Conservation (phyloP, 1,284 basidiomycete species). For the Phellinidium pouzarii region DNA sequence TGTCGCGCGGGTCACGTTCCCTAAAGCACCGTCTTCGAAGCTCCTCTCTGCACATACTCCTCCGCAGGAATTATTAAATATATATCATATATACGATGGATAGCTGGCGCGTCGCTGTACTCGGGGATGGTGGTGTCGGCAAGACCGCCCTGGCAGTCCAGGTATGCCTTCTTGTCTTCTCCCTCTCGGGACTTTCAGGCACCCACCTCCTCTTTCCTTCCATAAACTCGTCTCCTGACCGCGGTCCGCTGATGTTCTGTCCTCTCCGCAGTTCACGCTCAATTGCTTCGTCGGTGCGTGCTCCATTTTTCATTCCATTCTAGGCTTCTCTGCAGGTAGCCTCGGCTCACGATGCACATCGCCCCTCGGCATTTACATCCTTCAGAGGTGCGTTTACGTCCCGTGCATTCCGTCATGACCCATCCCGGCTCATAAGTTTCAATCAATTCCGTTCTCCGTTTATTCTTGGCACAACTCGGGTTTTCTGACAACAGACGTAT, state of each 20-base stretch:
- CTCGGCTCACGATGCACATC: slow-evolving; percentile 20
- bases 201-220: background rate
- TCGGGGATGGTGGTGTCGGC: slow-evolving; percentile 96
- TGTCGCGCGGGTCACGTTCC: background rate
- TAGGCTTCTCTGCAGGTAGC: background rate
- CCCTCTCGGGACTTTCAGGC: slow-evolving; percentile 2
- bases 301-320: slow-evolving; percentile 19
- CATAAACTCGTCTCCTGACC: too few species aligned
- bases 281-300: slow-evolving; percentile 84
- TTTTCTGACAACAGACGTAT: slow-evolving; percentile 51
- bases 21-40: background rate
- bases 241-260: slow-evolving; percentile 14
- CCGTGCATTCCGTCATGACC: background rate
- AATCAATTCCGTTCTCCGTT: background rate
- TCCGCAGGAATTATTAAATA: slow-evolving; percentile 12
- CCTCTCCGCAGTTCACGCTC: slow-evolving; percentile 69
- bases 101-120: slow-evolving; percentile 88
- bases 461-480: background rate
- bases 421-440: background rate
- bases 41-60: background rate
- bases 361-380: slow-evolving; percentile 19
- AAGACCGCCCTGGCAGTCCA: slow-evolving; percentile 96
- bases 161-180: slow-evolving; percentile 42
- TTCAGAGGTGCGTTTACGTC: slow-evolving; percentile 40
- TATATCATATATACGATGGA: slow-evolving; percentile 66